Evolutionary conservation across 225 moss, liverwort and hornwort genomes (phyloP), one percentile per base, ranked within the genome.

Genomic region (Pseudisothecium myosuroides): DNA sequence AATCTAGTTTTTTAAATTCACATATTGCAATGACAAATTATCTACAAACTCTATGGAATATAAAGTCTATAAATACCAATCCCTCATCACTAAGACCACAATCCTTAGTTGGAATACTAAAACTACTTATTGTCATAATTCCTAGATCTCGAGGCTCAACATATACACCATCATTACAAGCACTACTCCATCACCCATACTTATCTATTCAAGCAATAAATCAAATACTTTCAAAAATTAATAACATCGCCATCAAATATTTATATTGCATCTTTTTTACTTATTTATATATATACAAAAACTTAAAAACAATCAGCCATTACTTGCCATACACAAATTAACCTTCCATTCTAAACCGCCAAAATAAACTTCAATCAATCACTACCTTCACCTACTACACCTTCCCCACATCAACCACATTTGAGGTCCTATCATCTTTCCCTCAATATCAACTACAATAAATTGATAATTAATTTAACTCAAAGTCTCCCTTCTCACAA

Each of bases 101-200:
- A 16, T 45, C 17, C 11, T 29, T 17, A 0, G 5, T 2, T 72
- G 0, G 3, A 72, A 27, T 72, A 72, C 5, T 15, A 43, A 43
- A 72, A 72, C 43, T 3, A 29, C 1, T 74, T 3, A 45, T 29
- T 74, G 6, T 47, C 3, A 74, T 18, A 29, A 45, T 8, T 47
- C 6, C 0, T 0, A 0, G 2, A 73, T 6, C 29, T 43, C 1
- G 0, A 43, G 6, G 6, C 28, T 11, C 11, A 47, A 47, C 8
- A 45, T 29, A 47, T 29, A 43, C 6, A 28, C 9, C 45, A 28
- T 73, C 10, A 27, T 15, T 43, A 6, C 27, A 72, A 26, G 9
- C 1, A 41, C 5, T 41, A 72, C 2, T 41, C 9, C 10, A 45
- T 27, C 17, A 28, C 2, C 2, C 7, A 41, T 5, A 71, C 24